Evolutionary conservation across 192 early-diverging fungal genomes (phyloP), one percentile per base, ranked within the genome.

Genomic region (Linnemannia exigua): DNA sequence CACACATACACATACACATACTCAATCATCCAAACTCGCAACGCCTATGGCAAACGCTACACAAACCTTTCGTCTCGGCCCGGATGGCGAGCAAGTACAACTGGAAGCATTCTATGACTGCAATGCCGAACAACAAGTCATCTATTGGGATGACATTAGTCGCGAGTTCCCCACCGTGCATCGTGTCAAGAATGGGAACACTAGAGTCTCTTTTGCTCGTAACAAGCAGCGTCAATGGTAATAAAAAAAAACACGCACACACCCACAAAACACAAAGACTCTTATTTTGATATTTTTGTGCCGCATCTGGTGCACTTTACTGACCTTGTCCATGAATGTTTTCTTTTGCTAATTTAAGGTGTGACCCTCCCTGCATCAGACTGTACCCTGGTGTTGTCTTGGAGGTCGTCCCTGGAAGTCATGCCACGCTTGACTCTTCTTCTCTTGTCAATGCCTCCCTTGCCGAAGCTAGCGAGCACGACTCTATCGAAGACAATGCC

Each of bases 101-200:
- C 41, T 44, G 5, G 41, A 44, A 44, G 41, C 9, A 3, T 44
- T 44, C 9, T 3, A 44, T 3, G 41, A 44, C 3, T 44, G 5
- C 9, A 3, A 44, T 3, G 9, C 41, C 9, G 9, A 44, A 44
- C 41, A 44, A 5, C 38, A 58, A 19, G 48, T 72, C n/a, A 54
- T 79, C 0, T 79, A 72, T 22, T 79, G 70, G 77, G 77, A 79
- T 1, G 77, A 79, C 41, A 79, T 79, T 22, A 41, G 46, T 38
- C 17, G 44, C 22, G 70, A 72, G n/a, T 79, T 72, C 46, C 70
- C 77, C 3, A 70, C 54, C 38, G 71, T 15, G 70, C 37, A n/a
- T 67, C 58, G 20, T 19, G 41, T 79, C 58, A 71, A n/a, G 47
- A 31, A 79, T 36, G 70, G 70, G 4, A 47, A 79, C 52, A 79